Base-by-base conservation (phyloP, 495 filamentous ascomycete genomes). In the Neurospora sp. region DNA sequence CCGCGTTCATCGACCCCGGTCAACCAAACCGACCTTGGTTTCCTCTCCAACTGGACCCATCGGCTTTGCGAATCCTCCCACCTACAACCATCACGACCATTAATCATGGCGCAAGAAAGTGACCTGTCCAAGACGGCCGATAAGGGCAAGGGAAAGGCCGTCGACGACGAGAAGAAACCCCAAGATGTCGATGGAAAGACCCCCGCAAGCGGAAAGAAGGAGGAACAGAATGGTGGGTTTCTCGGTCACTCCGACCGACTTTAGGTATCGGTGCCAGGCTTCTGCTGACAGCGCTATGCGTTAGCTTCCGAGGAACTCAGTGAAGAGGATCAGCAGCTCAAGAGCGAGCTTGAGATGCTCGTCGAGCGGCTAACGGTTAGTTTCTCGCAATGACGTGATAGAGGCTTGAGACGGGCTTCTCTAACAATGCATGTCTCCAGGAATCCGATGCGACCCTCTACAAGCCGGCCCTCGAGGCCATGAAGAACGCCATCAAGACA, bases 401-500 rank as follows among this genome's bases (percentile, higher is more conserved):
- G 27, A 65, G 53, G 53, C 53, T 65, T 27, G 77, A 76, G 78
- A 72, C 79, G 72, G 70, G 75, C 75, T 70, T 78, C 74, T 73
- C 75, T 72, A 14, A 71, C 72, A 59, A 2, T 61, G 35, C 12
- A 20, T 20, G 12, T 53, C 12, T 3, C 7, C 59, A 97, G 93
- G 96, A 97, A 84, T 85, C 91, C 53, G 92, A 99, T 81, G 88
- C 89, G 42, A 88, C 88, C 72, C 92, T 98, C 75, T 98, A 99
- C 84, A 93, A 92, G 78, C 90, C 94, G 71, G 91, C 96, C 53
- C 85, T 99, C 75, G 94, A 98, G 79, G 90, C 93, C 71, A 98
- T 99, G 88, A 97, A 97, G 85, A 92, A 89, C 77, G 96, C 92
- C 78, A 99, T 99, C 84, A 98, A 97, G 84, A 99, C 96, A 48